A percentile compares a stretch with the other conserved stretches of the same genome.
phyloP scores from a whole-genome alignment of 179 eudicot genomes.

The Beta lomatogona region DNA sequence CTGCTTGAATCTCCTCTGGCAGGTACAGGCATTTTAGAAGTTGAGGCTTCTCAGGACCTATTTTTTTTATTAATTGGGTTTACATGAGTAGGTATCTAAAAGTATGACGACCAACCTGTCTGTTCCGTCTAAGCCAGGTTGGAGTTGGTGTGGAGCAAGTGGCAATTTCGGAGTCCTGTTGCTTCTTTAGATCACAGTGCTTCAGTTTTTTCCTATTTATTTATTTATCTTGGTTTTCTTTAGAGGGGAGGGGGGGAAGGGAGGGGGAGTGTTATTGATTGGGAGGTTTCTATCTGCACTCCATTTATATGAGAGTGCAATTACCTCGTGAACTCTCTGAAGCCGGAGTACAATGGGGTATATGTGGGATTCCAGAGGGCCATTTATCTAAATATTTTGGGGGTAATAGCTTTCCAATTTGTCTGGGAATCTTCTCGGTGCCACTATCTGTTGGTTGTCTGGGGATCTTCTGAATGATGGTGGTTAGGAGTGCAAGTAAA shows the following conservation, averaged over 20 bases:
- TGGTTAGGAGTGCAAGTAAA: not conserved
- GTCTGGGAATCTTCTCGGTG: not conserved
- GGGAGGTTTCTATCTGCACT: no score
- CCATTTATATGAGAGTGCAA: not conserved
- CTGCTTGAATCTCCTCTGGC: slow-evolving; percentile 57
- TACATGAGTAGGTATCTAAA: slow-evolving; percentile 28
- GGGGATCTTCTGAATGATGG: not conserved
- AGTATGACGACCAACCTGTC: slow-evolving; percentile 4
- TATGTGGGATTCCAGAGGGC: not conserved
- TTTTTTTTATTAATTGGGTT: slow-evolving; percentile 15
- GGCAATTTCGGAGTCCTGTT: slow-evolving; percentile 16
- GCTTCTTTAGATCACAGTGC: not conserved
- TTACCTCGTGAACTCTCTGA: no score
- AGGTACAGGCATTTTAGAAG: slow-evolving; percentile 51
- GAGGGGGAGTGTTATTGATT: not conserved
- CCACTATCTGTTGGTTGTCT: no score
- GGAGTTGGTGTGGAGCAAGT: slow-evolving; percentile 12
- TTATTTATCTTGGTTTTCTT: not conserved
- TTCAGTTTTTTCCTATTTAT: not conserved
- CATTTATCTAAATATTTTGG: not conserved
- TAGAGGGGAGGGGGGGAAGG: not conserved
- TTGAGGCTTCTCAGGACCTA: slow-evolving; percentile 15
- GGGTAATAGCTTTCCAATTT: not conserved
- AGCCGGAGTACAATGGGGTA: no score
- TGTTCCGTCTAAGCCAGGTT: no score